These are phyloP conservation scores for Candida glaebosa DNA, from an alignment of 805 yeast genomes.

Conservation along the genomic window DNA sequence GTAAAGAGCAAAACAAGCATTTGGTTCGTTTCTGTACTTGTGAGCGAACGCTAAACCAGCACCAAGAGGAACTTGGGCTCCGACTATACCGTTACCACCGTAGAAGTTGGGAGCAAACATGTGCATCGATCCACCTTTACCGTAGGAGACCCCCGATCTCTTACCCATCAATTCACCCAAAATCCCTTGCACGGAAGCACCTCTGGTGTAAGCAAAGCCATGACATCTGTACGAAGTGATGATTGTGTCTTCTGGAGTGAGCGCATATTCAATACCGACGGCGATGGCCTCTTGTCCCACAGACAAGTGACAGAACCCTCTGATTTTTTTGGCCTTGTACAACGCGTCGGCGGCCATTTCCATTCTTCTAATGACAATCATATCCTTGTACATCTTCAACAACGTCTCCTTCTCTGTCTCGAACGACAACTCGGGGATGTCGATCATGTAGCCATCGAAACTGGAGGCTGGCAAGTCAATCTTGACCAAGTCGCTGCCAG, in stretches of 20 bases:
- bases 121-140: slow-evolving; percentile 99
- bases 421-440: slow-evolving; percentile 62
- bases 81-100: slow-evolving; percentile 99
- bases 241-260: slow-evolving; percentile 77
- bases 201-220: slow-evolving; percentile 97
- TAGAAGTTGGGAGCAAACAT: slow-evolving; percentile 93
- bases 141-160: slow-evolving; percentile 90
- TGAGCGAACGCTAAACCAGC: slow-evolving; percentile 98
- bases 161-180: slow-evolving; percentile 97
- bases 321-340: slow-evolving; percentile 96
- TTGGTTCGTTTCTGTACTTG: slow-evolving; percentile 77
- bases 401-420: slow-evolving; percentile 78
- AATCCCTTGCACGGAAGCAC: slow-evolving; percentile 84
- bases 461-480: slow-evolving; percentile 75
- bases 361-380: slow-evolving; percentile 92
- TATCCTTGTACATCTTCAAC: slow-evolving; percentile 93
- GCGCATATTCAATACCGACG: slow-evolving; percentile 96
- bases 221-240: slow-evolving; percentile 99
- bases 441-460: slow-evolving; percentile 81
- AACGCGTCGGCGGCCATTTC: slow-evolving; percentile 99
- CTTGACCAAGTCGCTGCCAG: slow-evolving; percentile 34
- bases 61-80: slow-evolving; percentile 98
- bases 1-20: slow-evolving; percentile 83
- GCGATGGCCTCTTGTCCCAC: slow-evolving; percentile 99
- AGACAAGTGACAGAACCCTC: slow-evolving; percentile 98